phyloP scores from a whole-genome alignment of 371 early-diverging fungal genomes.

The Lichtheimia hyalospora region DNA sequence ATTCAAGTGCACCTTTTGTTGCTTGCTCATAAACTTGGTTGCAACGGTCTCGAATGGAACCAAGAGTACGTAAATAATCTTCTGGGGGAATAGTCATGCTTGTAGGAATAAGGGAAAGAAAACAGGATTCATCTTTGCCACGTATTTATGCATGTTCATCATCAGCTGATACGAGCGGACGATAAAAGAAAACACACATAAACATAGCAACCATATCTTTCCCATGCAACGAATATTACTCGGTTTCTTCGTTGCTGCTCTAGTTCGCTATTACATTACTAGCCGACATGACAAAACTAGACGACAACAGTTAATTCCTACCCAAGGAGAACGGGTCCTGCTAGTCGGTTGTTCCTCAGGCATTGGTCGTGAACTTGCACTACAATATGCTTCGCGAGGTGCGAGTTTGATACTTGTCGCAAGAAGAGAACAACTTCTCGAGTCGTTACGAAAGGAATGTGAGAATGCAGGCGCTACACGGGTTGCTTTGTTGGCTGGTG shows the following conservation, averaged over 20 bases:
- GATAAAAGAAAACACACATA: not conserved
- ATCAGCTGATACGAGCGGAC: not conserved
- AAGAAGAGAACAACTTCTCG: constrained; percentile 56
- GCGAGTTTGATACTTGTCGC: constrained; percentile 72
- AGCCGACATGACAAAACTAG: not conserved
- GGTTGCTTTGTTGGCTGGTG: constrained; percentile 26
- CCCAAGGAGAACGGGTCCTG: constrained; percentile 59
- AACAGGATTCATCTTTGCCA: not conserved
- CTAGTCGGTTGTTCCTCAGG: constrained; percentile 84
- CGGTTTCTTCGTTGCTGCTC: not conserved
- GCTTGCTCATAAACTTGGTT: constrained; percentile 64
- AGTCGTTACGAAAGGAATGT: constrained; percentile 53
- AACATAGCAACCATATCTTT: not conserved
- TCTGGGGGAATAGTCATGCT: constrained; percentile 38
- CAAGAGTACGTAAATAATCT: constrained; percentile 71
- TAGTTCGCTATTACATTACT: not conserved
- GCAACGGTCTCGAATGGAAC: constrained; percentile 79
- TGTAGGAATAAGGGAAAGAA: not conserved
- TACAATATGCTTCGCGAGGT: constrained; percentile 71
- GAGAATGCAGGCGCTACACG: constrained; percentile 19
- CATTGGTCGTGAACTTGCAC: constrained; percentile 71
- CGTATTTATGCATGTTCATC: not conserved
- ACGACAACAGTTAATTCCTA: constrained; percentile 12
- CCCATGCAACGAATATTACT: not conserved
- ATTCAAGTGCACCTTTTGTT: constrained; percentile 42